Percentiles rank a stretch among this genome's conserved stretches.
These are phyloP conservation scores for Aspergillus aculeatus DNA, from an alignment of 2,329 filamentous ascomycete genomes.

Conservation along the genomic window DNA sequence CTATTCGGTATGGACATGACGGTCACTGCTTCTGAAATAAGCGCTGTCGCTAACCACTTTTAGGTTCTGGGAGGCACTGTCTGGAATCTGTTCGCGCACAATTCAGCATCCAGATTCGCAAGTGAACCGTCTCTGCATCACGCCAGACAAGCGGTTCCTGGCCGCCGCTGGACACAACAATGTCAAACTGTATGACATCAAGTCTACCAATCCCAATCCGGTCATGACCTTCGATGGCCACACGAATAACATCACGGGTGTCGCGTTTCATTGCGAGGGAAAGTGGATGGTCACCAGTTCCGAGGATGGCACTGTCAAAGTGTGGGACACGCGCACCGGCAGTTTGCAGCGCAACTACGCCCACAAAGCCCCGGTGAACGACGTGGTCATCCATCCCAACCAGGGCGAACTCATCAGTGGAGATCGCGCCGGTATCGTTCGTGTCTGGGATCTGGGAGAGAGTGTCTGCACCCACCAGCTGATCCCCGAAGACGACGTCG, in stretches of 20 bases:
- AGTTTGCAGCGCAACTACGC: constrained; percentile 89
- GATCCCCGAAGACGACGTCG: constrained; percentile 92
- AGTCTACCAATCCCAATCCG: constrained; percentile 93
- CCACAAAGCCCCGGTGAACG: constrained; percentile 86
- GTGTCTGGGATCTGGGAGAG: constrained; percentile 95
- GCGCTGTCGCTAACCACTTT: constrained; percentile 1
- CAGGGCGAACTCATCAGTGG: constrained; percentile 98
- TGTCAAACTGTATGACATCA: constrained; percentile 98
- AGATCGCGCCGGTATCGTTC: constrained; percentile 85
- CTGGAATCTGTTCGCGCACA: constrained; percentile 94
- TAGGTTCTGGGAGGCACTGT: constrained; percentile 98
- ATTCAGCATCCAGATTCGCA: constrained; percentile 98
- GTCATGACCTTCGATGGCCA: constrained; percentile 94
- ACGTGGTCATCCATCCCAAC: constrained; percentile 99
- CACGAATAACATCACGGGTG: constrained; percentile 90
- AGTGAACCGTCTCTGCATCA: constrained; percentile 97
- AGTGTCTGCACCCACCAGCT: constrained; percentile 96
- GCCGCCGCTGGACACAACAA: constrained; percentile 78
- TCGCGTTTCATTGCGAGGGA: constrained; percentile 96
- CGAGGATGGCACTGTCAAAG: constrained; percentile 94
- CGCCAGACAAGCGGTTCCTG: constrained; percentile 93
- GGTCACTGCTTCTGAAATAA: background rate
- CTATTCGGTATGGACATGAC: constrained; percentile 60
- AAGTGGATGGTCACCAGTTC: constrained; percentile 99
- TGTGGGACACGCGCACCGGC: constrained; percentile 88